Conservation (phyloP, 345 rosid species). For the Pugionium cornutum region DNA sequence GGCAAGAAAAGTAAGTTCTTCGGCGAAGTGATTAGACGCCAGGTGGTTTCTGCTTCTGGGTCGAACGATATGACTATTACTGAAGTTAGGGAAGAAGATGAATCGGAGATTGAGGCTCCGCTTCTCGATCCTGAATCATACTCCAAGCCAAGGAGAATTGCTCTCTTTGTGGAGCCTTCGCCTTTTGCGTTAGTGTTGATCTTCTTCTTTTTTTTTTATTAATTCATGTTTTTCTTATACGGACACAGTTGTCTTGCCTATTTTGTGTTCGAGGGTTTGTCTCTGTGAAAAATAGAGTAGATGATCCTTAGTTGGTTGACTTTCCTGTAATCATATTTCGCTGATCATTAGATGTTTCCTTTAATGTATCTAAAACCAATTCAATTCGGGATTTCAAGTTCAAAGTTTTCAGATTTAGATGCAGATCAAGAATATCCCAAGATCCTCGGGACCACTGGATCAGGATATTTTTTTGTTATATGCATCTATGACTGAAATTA, state of each 20-base stretch:
- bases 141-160: constrained; percentile 76
- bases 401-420: constrained; percentile 22
- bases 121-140: constrained; percentile 53
- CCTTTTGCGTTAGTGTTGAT: constrained; percentile 79
- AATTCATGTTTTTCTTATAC: not conserved
- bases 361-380: not conserved
- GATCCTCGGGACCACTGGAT: constrained; percentile 13
- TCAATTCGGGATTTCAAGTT: not conserved
- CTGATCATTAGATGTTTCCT: not conserved
- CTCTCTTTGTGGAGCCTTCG: constrained; percentile 95
- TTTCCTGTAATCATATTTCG: not conserved
- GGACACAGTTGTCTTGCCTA: not conserved
- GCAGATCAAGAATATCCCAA: constrained; percentile 1
- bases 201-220: too few relatives aligned
- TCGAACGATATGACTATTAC: constrained; percentile 52
- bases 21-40: constrained; percentile 18
- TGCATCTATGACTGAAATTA: not conserved
- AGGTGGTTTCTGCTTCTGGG: constrained; percentile 31
- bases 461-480: not conserved
- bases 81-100: constrained; percentile 51
- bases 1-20: constrained; percentile 14
- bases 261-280: constrained; percentile 39
- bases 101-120: constrained; percentile 49
- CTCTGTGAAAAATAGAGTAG: not conserved
- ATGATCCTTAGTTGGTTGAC: constrained; percentile 22